A percentile compares a stretch with the other conserved stretches of the same genome.
Conservation (phyloP, 2,329 filamentous ascomycete species). For the Chrysoporthe cubensis region DNA sequence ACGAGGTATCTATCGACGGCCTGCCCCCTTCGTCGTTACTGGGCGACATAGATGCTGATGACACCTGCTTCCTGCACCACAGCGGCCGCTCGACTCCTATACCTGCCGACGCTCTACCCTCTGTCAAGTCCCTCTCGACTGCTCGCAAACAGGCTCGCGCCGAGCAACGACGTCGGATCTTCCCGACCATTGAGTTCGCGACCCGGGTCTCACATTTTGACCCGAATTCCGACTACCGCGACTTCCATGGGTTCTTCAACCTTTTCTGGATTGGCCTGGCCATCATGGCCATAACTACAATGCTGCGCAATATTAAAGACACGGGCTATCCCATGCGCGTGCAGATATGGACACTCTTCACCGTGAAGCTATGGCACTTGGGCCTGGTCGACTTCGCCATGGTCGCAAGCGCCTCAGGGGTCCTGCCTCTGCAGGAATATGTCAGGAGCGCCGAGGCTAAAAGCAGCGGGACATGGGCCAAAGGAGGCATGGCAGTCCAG, state of each 20-base stretch:
- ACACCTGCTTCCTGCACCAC: slow-evolving; percentile 25
- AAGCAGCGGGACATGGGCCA: slow-evolving; percentile 70
- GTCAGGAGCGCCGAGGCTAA: slow-evolving; percentile 59
- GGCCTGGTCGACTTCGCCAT: slow-evolving; percentile 83
- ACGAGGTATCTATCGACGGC: slow-evolving; percentile 46
- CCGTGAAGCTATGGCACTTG: slow-evolving; percentile 85
- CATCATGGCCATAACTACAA: slow-evolving; percentile 96
- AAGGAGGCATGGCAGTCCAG: slow-evolving; percentile 79
- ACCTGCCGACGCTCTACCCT: slow-evolving; percentile 89
- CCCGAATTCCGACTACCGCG: slow-evolving; percentile 84
- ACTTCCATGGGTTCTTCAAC: slow-evolving; percentile 97
- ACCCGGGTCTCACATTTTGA: slow-evolving; percentile 95
- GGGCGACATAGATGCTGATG: slow-evolving; percentile 13
- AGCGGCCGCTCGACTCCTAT: slow-evolving; percentile 85
- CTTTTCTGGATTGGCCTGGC: slow-evolving; percentile 97
- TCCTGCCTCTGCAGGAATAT: slow-evolving; percentile 72
- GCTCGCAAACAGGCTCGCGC: slow-evolving; percentile 83
- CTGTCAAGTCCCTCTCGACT: slow-evolving; percentile 80
- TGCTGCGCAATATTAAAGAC: slow-evolving; percentile 90
- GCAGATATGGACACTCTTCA: slow-evolving; percentile 86
- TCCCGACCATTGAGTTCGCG: slow-evolving; percentile 90
- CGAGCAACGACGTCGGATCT: slow-evolving; percentile 80
- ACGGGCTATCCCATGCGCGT: slow-evolving; percentile 85
- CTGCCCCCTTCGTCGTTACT: background rate
- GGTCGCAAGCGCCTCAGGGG: slow-evolving; percentile 74